Base-by-base conservation (phyloP, 805 yeast species). In the Kodamaea hsintzibuensis region DNA sequence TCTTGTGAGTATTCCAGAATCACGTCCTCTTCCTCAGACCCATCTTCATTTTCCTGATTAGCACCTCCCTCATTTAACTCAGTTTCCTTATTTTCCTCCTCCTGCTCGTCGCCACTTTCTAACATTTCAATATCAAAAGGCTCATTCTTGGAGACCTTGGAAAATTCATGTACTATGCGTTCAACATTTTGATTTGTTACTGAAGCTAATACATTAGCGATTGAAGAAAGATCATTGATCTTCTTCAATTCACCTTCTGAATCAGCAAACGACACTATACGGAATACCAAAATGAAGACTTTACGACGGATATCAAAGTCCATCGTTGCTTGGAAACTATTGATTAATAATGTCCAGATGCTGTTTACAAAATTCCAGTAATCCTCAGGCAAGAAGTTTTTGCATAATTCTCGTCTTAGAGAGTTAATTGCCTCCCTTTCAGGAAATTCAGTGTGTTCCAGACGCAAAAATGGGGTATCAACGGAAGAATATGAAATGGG, bases 291-390 rank as follows among this genome's bases (percentile, higher is more conserved):
- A 10, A 84, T 68, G 18, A 88, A 68, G 1, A 81, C 82, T 50
- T 80, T 74, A 51, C 84, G 77, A 59, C 95, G 79, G 7, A 88
- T 75, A 13, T 81, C 82, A 57, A 78, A 82, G 55, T 88, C 90
- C 63, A 88, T 86, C 0, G 93, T 80, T 1, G 93, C 84, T 37
- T 88, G 84, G 61, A 85, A 90, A 7, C 89, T 79, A 56, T 82
- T 83, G 9, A 88, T 66, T 50, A 90, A 62, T 3, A 85, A 59
- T 0, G 82, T 78, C 65, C 85, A 80, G 3, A 84, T 63, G 7
- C 75, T 73, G 45, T 70, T 70, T 6, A 80, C 71, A 62, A 86
- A 82, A 1, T 55, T 55, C 59, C 63, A 59, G 53, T 65, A 72
- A 1, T 60, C 58, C 1, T 50, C 50, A 1, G 67, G 55, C 12